phyloP scores from a whole-genome alignment of 176 grass and related monocot species.

The Musa schizocarpa region DNA sequence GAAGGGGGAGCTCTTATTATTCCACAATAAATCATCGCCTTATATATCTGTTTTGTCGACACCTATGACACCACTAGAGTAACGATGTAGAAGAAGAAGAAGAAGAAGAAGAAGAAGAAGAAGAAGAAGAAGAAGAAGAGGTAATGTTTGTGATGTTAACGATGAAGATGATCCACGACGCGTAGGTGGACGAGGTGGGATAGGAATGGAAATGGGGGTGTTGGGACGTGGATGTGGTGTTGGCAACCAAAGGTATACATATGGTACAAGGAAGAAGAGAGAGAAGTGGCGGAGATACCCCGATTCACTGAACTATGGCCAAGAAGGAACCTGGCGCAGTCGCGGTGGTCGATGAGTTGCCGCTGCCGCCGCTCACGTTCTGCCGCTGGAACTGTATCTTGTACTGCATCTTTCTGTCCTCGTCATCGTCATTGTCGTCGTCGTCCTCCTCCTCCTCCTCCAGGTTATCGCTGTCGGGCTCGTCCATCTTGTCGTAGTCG shows the following conservation, averaged over 20 bases:
- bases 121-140: constrained; percentile 27
- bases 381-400: constrained; percentile 79
- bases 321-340: constrained; percentile 66
- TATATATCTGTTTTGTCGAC: no score
- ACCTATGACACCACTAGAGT: constrained; percentile 26
- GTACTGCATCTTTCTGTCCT: constrained; percentile 60
- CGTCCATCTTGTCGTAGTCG: constrained; percentile 51
- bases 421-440: constrained; percentile 31
- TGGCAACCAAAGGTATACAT: constrained; percentile 50
- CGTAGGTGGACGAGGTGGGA: not conserved
- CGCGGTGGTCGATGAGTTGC: constrained; percentile 28
- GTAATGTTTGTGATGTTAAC: constrained; percentile 27
- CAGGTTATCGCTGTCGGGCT: constrained; percentile 49
- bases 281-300: constrained; percentile 7
- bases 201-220: not conserved
- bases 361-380: constrained; percentile 26
- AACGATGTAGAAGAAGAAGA: constrained; percentile 29
- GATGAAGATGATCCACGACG: constrained; percentile 11
- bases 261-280: constrained; percentile 23
- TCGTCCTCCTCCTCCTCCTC: constrained; percentile 41
- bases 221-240: constrained; percentile 22
- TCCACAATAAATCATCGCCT: constrained; percentile 10
- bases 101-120: constrained; percentile 26
- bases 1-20: constrained; percentile 13
- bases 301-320: constrained; percentile 83